A percentile compares a stretch with the other conserved stretches of the same genome.
Evolutionary conservation across 768 basidiomycete species (phyloP).

Genomic region (Suillus occidentalis): DNA sequence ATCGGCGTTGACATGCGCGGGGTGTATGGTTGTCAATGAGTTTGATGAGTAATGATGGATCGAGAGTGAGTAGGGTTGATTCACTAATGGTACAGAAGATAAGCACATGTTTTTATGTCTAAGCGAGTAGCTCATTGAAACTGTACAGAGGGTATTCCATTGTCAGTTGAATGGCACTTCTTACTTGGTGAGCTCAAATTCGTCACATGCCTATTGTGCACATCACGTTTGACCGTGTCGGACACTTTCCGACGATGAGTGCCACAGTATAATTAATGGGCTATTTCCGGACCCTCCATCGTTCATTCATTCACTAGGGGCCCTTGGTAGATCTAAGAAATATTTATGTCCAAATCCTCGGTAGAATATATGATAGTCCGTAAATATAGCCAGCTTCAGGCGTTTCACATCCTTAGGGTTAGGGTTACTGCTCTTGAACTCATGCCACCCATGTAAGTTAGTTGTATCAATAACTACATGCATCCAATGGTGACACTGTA

Average conservation of each 20-base stretch:
- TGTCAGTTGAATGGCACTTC: neutral
- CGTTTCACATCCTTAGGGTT: conserved; percentile 4
- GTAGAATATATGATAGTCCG: neutral
- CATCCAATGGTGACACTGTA: conserved; percentile 1
- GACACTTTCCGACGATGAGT: neutral
- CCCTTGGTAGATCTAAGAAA: neutral
- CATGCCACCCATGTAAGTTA: conserved; percentile 33
- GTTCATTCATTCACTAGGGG: neutral
- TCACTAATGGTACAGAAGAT: neutral
- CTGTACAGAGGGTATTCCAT: neutral
- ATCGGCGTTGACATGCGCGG: neutral
- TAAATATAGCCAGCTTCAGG: neutral
- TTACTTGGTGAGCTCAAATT: neutral
- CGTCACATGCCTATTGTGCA: too few relatives aligned
- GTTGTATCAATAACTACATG: neutral
- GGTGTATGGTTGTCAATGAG: neutral
- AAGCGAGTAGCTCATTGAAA: neutral
- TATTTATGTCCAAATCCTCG: neutral
- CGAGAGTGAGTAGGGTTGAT: neutral
- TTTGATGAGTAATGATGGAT: neutral
- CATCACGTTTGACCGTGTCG: neutral
- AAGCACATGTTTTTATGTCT: neutral
- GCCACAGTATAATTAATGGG: neutral
- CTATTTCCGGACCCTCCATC: neutral
- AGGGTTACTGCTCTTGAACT: conserved; percentile 9